These are phyloP conservation scores for Talinum fruticosum DNA, from an alignment of 148 eudicot genomes.

Conservation along the genomic window DNA sequence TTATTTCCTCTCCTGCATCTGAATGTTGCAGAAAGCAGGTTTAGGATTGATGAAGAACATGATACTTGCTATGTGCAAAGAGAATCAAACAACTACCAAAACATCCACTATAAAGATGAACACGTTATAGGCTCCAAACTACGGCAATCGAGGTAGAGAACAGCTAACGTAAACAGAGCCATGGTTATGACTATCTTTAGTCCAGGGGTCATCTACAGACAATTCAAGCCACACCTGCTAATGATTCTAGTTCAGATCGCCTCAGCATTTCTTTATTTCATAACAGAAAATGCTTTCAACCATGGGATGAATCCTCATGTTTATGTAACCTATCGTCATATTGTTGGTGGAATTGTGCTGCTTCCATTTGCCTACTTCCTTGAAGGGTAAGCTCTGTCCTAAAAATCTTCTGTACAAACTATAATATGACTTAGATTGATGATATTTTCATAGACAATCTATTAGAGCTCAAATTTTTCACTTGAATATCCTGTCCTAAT, in stretches of 20 bases:
- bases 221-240: conserved; percentile 37
- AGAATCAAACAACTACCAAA: conserved; percentile 23
- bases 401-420: not conserved
- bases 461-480: not conserved
- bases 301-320: conserved; percentile 47
- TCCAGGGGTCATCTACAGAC: conserved; percentile 22
- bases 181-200: conserved; percentile 27
- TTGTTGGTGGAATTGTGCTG: conserved; percentile 34
- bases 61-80: conserved; percentile 37
- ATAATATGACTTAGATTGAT: not conserved
- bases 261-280: conserved; percentile 48
- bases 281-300: conserved; percentile 48
- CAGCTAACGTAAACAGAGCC: conserved; percentile 14
- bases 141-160: conserved; percentile 11
- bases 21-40: conserved; percentile 27
- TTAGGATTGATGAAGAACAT: conserved; percentile 29
- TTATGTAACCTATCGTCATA: conserved; percentile 49
- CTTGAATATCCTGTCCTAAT: not conserved
- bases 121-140: conserved; percentile 13
- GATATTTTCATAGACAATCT: not conserved
- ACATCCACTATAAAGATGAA: conserved; percentile 28
- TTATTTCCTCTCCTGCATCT: conserved; percentile 9
- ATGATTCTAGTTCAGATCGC: conserved; percentile 41
- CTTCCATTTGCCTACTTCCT: conserved; percentile 46
- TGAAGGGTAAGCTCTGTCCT: conserved; percentile 33